These are phyloP conservation scores for Saturnispora quitensis DNA, from an alignment of 805 yeast genomes.

Conservation along the genomic window DNA sequence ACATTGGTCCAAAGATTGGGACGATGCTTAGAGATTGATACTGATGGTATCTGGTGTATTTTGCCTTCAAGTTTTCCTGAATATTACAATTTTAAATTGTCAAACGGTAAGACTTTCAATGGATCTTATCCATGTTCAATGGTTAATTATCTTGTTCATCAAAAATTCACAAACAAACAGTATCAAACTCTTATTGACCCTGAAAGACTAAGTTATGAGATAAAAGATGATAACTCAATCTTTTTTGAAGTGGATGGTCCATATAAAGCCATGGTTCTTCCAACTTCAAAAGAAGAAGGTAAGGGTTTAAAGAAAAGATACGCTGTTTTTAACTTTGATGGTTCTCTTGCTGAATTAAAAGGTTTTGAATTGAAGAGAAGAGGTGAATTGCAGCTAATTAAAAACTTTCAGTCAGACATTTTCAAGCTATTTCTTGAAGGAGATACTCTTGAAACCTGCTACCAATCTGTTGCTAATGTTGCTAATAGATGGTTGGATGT, in stretches of 20 bases:
- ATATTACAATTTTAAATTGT: slow-evolving; percentile 58
- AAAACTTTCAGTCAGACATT: slow-evolving; percentile 90
- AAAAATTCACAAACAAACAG: slow-evolving; percentile 85
- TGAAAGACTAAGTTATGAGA: slow-evolving; percentile 55
- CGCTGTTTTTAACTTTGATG: slow-evolving; percentile 94
- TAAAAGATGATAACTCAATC: slow-evolving; percentile 83
- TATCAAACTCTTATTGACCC: slow-evolving; percentile 82
- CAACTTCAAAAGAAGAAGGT: slow-evolving; percentile 96
- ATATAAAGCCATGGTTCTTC: slow-evolving; percentile 92
- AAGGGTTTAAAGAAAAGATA: slow-evolving; percentile 93
- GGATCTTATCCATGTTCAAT: slow-evolving; percentile 93
- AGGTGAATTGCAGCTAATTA: slow-evolving; percentile 89
- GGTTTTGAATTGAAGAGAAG: slow-evolving; percentile 96
- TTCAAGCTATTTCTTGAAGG: slow-evolving; percentile 90
- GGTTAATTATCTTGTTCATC: slow-evolving; percentile 89
- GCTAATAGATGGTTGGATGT: slow-evolving; percentile 97
- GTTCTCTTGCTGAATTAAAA: slow-evolving; percentile 86
- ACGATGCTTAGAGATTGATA: slow-evolving; percentile 90
- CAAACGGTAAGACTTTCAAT: slow-evolving; percentile 67
- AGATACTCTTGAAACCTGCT: slow-evolving; percentile 65
- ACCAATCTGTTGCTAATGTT: slow-evolving; percentile 79
- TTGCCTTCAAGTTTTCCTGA: slow-evolving; percentile 92
- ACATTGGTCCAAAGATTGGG: slow-evolving; percentile 86
- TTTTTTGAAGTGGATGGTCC: slow-evolving; percentile 99
- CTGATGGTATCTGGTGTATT: slow-evolving; percentile 99